A percentile compares a stretch with the other conserved stretches of the same genome.
These are phyloP conservation scores for Clavispora fructus DNA, from an alignment of 805 yeast species.

Conservation along the genomic window DNA sequence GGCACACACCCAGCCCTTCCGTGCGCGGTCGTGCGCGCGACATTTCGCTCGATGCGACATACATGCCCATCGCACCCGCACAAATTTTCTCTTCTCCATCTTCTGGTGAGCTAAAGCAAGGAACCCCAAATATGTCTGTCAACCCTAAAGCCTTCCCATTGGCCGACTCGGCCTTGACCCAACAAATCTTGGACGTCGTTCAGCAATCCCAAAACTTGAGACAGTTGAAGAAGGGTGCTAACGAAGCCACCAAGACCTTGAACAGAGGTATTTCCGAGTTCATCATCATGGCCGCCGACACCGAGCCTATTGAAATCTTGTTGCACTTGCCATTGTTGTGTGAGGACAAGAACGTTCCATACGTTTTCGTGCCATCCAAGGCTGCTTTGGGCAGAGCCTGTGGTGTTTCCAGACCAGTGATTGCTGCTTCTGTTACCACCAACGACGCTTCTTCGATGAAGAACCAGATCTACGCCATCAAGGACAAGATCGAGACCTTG, in stretches of 20 bases:
- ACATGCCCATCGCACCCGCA: not conserved
- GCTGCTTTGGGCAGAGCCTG: slow-evolving; percentile 99
- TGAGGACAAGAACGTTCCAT: slow-evolving; percentile 99
- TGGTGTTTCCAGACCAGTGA: slow-evolving; percentile 99
- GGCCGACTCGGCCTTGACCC: slow-evolving; percentile 92
- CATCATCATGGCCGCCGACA: slow-evolving; percentile 99
- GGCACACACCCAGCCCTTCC: too few relatives aligned
- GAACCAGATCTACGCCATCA: slow-evolving; percentile 93
- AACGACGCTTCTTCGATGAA: slow-evolving; percentile 97
- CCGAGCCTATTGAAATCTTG: slow-evolving; percentile 98
- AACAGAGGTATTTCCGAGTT: slow-evolving; percentile 99
- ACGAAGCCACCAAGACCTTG: slow-evolving; percentile 98
- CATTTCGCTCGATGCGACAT: not conserved
- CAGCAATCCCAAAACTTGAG: slow-evolving; percentile 97
- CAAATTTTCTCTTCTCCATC: slow-evolving; percentile 3
- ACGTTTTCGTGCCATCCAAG: slow-evolving; percentile 97
- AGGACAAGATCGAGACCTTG: slow-evolving; percentile 98
- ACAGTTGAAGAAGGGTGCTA: slow-evolving; percentile 99
- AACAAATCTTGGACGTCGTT: slow-evolving; percentile 94
- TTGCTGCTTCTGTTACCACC: slow-evolving; percentile 96
- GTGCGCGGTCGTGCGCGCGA: not conserved
- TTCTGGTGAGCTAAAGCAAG: slow-evolving; percentile 29
- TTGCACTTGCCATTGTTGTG: slow-evolving; percentile 95
- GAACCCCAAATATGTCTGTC: slow-evolving; percentile 57
- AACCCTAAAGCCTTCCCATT: slow-evolving; percentile 99